phyloP scores from a whole-genome alignment of 2,329 filamentous ascomycete genomes.

The Cytospora leucostoma region DNA sequence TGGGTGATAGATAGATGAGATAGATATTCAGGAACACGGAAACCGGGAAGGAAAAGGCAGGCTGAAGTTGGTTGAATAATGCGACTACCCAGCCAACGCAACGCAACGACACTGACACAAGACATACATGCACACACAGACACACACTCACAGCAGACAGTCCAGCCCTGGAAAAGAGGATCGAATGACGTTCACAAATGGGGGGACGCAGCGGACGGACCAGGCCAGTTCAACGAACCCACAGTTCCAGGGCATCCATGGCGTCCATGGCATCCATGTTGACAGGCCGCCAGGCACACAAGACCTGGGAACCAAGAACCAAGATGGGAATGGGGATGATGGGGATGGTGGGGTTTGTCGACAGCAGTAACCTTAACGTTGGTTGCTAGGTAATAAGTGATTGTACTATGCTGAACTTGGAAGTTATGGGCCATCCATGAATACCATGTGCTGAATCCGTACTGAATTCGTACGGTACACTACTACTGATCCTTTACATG shows the following conservation, averaged over 20 bases:
- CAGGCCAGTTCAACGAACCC: neutral
- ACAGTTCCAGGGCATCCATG: neutral
- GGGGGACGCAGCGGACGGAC: neutral
- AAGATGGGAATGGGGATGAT: neutral
- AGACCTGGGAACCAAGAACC: neutral
- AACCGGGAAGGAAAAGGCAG: neutral
- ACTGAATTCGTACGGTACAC: no score
- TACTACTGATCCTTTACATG: neutral
- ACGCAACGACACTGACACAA: neutral
- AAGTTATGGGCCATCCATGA: no score
- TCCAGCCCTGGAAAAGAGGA: neutral
- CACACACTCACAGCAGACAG: no score
- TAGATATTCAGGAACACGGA: slow-evolving; percentile 1
- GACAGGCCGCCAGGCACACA: neutral
- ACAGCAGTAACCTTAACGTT: no score
- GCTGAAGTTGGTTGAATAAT: neutral
- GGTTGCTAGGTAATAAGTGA: no score
- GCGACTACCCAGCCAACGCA: neutral
- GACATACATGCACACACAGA: no score
- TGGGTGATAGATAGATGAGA: neutral
- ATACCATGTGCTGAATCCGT: no score
- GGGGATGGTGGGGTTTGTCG: neutral
- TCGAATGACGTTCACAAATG: neutral
- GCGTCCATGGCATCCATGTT: neutral
- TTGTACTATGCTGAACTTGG: no score